These are phyloP conservation scores for Monosporozyma siamensis DNA, from an alignment of 805 yeast genomes.

Conservation along the genomic window DNA sequence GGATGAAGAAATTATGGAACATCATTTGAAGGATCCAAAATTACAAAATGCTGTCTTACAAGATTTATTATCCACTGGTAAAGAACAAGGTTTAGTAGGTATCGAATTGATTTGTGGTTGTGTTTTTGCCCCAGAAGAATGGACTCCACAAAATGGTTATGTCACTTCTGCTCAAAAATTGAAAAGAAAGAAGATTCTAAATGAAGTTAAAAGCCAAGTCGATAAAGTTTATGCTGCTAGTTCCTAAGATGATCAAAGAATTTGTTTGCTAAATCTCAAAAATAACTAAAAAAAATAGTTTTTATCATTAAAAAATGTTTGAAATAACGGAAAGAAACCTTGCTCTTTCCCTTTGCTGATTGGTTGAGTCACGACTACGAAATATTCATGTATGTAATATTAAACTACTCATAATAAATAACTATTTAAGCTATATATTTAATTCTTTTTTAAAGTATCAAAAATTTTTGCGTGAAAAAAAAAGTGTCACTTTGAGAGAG, in stretches of 20 bases:
- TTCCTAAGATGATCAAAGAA: not conserved
- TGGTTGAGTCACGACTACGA: no score
- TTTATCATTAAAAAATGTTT: no score
- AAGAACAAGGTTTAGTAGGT: slow-evolving; percentile 69
- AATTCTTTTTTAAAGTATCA: no score
- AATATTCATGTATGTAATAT: no score
- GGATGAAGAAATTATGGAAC: slow-evolving; percentile 33
- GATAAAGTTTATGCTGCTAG: slow-evolving; percentile 44
- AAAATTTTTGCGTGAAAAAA: no score
- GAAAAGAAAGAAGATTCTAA: slow-evolving; percentile 83
- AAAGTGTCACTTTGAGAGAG: no score
- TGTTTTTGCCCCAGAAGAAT: slow-evolving; percentile 76
- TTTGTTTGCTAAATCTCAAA: no score
- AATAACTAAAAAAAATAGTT: no score
- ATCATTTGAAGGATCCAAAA: slow-evolving; percentile 45
- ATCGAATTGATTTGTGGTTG: slow-evolving; percentile 78
- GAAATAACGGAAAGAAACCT: no score
- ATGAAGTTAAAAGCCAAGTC: slow-evolving; percentile 56
- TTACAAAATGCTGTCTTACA: slow-evolving; percentile 46
- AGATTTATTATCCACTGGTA: slow-evolving; percentile 64
- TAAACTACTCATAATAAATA: no score
- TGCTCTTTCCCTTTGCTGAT: no score
- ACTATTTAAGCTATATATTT: no score
- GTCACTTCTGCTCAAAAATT: slow-evolving; percentile 94
- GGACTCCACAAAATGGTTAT: slow-evolving; percentile 95